Base-by-base conservation (phyloP, 495 filamentous ascomycete species). In the Clavariopsis aquatica region DNA sequence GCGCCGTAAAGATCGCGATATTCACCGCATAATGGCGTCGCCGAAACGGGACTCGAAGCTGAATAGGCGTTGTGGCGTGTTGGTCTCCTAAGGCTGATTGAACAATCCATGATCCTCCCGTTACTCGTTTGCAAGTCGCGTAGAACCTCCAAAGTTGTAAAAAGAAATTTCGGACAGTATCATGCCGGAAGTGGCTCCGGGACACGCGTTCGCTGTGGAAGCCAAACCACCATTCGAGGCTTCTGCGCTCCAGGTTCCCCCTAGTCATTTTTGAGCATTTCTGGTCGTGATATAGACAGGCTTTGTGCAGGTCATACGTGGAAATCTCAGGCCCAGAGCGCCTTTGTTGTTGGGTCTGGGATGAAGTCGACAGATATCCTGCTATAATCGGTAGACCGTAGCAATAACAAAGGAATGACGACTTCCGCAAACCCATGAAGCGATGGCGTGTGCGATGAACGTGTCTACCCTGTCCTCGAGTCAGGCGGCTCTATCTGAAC, bases 381-480 rank as follows among this genome's bases (percentile, higher is more conserved):
- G 43, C 58, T 67, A 67, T 67, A 62, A n/a, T 62, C 57, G 63
- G 55, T 28, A 66, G 46, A 60, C 24, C 46, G 52, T 57, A 49
- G 64, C 47, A 62, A 62, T 57, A 66, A 51, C 47, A 34, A 49
- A 43, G 62, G 29, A 31, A 60, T 57, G 57, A 67, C 58, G 49
- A 52, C 47, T 62, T 66, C 22, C 19, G 49, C 24, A 62, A 62
- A 67, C 57, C 57, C 46, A 43, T 62, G n/a, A 34, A 23, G 28
- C 17, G 43, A 62, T 67, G 57, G 64, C 57, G 64, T 54, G 49
- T 55, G 49, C 27, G 56, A 38, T 31, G 34, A 60, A 66, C 64
- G 52, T 49, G 57, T 57, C 22, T 17, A 62, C 58, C 64, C 64
- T 67, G 64, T 62, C 52, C 7, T 22, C 51, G 64, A 67, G 64